Conservation (phyloP, 768 basidiomycete genomes). For the Hirschioporus abietinus region DNA sequence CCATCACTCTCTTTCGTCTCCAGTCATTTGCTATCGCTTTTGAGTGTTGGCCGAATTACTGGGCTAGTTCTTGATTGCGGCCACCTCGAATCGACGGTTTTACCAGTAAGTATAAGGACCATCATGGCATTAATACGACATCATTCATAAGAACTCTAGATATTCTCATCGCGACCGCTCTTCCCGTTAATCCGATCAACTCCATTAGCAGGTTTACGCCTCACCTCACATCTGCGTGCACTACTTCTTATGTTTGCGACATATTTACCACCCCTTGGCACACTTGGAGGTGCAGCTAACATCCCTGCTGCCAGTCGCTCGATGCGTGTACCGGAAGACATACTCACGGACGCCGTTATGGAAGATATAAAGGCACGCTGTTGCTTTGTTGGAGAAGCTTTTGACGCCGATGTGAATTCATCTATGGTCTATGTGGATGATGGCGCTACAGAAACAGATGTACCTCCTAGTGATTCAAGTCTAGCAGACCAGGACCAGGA, state of each 20-base stretch:
- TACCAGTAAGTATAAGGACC: slow-evolving; percentile 59
- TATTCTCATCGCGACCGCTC: slow-evolving; percentile 84
- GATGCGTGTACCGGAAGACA: slow-evolving; percentile 67
- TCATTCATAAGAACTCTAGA: slow-evolving; percentile 41
- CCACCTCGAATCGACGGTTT: slow-evolving; percentile 80
- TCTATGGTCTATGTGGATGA: slow-evolving; percentile 7
- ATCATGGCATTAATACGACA: background rate
- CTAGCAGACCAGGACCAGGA: slow-evolving; percentile 1
- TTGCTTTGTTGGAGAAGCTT: slow-evolving; percentile 74
- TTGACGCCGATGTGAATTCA: slow-evolving; percentile 30
- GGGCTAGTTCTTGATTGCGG: slow-evolving; percentile 94
- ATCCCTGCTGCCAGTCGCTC: slow-evolving; percentile 58
- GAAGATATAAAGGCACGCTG: slow-evolving; percentile 89
- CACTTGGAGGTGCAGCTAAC: slow-evolving; percentile 58
- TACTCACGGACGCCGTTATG: slow-evolving; percentile 74
- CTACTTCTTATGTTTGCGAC: slow-evolving; percentile 80
- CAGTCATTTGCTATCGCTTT: slow-evolving; percentile 77
- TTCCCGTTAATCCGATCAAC: slow-evolving; percentile 80
- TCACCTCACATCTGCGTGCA: slow-evolving; percentile 73
- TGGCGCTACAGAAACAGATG: slow-evolving; percentile 15
- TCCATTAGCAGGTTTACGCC: slow-evolving; percentile 78
- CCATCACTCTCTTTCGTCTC: slow-evolving; percentile 93
- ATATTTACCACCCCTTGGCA: slow-evolving; percentile 77
- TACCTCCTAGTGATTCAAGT: slow-evolving; percentile 10
- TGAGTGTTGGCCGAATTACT: slow-evolving; percentile 84